These are phyloP conservation scores for Plantago elongata DNA, from an alignment of 257 asterid species.

Conservation along the genomic window DNA sequence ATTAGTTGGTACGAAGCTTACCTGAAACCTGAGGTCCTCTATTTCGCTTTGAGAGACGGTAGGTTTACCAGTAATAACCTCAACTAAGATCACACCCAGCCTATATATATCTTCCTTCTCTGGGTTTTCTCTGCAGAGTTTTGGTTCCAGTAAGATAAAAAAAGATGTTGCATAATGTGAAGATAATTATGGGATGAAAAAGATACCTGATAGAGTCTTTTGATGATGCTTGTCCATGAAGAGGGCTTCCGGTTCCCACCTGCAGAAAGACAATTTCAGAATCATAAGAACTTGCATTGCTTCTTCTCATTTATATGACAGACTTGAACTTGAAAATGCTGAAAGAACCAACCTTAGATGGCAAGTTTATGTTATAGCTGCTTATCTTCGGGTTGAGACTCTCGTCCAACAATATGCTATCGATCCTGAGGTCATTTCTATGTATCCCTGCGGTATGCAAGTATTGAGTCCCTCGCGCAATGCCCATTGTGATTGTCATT, in stretches of 20 bases:
- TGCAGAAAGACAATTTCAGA: constrained; percentile 19
- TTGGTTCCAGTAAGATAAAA: constrained; percentile 6
- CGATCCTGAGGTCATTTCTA: constrained; percentile 74
- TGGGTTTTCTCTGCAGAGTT: constrained; percentile 39
- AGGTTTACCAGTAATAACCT: constrained; percentile 61
- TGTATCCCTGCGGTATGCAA: constrained; percentile 68
- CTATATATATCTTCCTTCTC: constrained; percentile 75
- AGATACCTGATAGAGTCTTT: constrained; percentile 29
- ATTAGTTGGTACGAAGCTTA: constrained; percentile 13
- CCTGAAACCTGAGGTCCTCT: constrained; percentile 71
- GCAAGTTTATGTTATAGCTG: constrained; percentile 69
- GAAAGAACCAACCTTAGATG: constrained; percentile 49
- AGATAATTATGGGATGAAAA: neutral
- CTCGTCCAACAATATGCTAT: constrained; percentile 70
- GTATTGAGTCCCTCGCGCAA: constrained; percentile 87
- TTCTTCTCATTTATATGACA: neutral
- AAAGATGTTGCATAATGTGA: neutral
- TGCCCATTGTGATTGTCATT: constrained; percentile 68
- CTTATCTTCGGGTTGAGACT: constrained; percentile 68
- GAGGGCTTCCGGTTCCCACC: constrained; percentile 64
- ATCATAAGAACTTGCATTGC: neutral
- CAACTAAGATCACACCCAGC: constrained; percentile 71
- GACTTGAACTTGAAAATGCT: neutral
- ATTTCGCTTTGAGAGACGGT: constrained; percentile 53
- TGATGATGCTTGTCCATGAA: constrained; percentile 42